Percentiles rank a stretch among this genome's conserved stretches.
phyloP scores from a whole-genome alignment of 306 rosid genomes.

The Corylus heterophylla region DNA sequence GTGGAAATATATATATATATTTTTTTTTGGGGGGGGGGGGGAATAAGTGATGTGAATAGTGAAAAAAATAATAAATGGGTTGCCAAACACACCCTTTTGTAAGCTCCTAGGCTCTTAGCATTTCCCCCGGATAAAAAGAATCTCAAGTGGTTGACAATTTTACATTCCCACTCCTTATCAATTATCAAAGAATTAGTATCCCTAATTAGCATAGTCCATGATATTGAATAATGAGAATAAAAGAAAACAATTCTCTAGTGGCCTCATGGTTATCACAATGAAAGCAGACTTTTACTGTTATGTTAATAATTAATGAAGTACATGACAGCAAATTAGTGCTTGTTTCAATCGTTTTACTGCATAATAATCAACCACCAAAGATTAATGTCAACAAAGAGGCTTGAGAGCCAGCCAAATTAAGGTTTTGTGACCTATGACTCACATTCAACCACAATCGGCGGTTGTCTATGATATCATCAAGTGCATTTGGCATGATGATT shows the following conservation, averaged over 20 bases:
- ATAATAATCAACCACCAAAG: not conserved
- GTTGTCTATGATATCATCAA: too few relatives aligned
- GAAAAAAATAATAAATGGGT: too few relatives aligned
- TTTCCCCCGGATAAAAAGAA: too few relatives aligned
- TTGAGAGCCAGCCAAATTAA: not conserved
- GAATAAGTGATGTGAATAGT: too few relatives aligned
- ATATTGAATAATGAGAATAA: not conserved
- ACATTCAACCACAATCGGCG: not conserved
- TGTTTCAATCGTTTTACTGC: not conserved
- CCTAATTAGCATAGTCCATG: not conserved
- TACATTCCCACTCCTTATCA: too few relatives aligned
- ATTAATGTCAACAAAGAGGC: not conserved
- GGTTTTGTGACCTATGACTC: not conserved
- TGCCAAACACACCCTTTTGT: too few relatives aligned
- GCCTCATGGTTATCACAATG: not conserved
- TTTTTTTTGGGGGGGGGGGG: too few relatives aligned
- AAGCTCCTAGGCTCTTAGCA: too few relatives aligned
- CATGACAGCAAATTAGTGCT: not conserved
- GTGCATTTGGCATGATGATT: too few relatives aligned
- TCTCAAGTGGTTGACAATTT: not conserved
- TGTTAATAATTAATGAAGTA: not conserved
- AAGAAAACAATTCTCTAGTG: not conserved
- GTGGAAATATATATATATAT: too few relatives aligned
- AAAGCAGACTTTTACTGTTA: not conserved
- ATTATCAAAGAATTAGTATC: not conserved